Conservation (phyloP, 306 rosid genomes). For the Gleditsia sinensis region DNA sequence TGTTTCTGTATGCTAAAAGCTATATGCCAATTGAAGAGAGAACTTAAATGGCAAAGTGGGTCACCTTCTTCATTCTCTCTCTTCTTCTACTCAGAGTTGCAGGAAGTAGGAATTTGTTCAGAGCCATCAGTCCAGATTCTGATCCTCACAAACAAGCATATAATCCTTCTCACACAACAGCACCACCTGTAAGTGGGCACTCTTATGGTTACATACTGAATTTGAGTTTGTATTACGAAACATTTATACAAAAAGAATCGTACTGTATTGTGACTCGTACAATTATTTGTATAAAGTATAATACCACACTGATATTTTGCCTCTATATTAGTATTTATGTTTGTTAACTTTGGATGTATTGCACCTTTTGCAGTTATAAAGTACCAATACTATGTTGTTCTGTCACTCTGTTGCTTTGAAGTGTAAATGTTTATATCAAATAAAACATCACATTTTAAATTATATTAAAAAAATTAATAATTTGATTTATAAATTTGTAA, state of each 20-base stretch:
- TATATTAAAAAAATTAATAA: too few relatives aligned
- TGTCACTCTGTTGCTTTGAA: background rate
- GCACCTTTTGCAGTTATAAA: too few relatives aligned
- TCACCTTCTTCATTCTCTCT: slow-evolving; percentile 39
- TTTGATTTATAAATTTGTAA: too few relatives aligned
- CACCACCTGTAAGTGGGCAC: slow-evolving; percentile 37
- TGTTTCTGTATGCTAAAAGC: background rate
- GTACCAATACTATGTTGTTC: too few relatives aligned
- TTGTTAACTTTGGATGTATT: too few relatives aligned
- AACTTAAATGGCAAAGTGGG: slow-evolving; percentile 41
- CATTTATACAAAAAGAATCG: too few relatives aligned
- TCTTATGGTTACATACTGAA: background rate
- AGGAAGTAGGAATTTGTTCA: slow-evolving; percentile 35
- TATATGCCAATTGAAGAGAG: slow-evolving; percentile 2
- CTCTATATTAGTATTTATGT: too few relatives aligned
- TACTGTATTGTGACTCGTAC: too few relatives aligned
- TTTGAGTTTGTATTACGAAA: background rate
- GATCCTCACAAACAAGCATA: slow-evolving; percentile 5
- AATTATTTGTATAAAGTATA: too few relatives aligned
- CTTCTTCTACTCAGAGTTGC: slow-evolving; percentile 35
- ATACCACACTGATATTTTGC: too few relatives aligned
- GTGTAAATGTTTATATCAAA: too few relatives aligned
- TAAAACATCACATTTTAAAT: too few relatives aligned
- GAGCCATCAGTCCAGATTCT: slow-evolving; percentile 29
- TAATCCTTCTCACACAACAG: slow-evolving; percentile 23